Base-by-base conservation (phyloP, 805 yeast species). In the baker's yeast (Saccharomyces cerevisiae) region DNA sequence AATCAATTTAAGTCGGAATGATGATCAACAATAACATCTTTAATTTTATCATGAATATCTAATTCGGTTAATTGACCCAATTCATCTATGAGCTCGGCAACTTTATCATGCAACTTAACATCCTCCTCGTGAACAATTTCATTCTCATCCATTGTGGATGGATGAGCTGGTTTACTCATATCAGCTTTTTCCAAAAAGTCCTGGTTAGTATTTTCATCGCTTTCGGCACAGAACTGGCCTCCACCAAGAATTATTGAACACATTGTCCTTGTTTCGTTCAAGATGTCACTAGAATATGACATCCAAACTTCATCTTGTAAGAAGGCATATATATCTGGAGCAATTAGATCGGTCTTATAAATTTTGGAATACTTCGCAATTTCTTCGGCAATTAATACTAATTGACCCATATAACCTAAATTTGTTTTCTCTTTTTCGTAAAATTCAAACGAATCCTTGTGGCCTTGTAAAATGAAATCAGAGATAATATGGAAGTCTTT, bases 381-480 rank as follows among this genome's bases (percentile, higher is more conserved):
- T 69, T 92, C 99, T 67, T 92, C 98, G 52, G 96, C 90, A 52
- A 92, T 88, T 52, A 92, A 74, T 5, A 96, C 89, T 59, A 92
- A 73, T 67, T 92, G 98, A 21, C 99, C 99, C 89, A 91, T 89
- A 67, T 88, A 92, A 0, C 98, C 99, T 32, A 91, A 79, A 52
- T 96, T 77, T 36, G 87, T 79, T 2, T 82, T 81, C 14, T 76
- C 76, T 55, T 73, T 71, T 60, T 77, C 79, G 68, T 87, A 87
- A 63, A 82, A 79, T 47, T 77, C 78, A 54, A 80, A 78, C 55
- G 87, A 84, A 41, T 70, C 71, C 55, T 73, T 70, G 61, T 85
- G 86, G 6, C 90, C 90, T 36, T 77, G 75, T 27, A 85, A 76
- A 26, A 85, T 83, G 29, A 78, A 68, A 61, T 77, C 74, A 2